Evolutionary conservation across 306 rosid genomes (phyloP).

Genomic region (Glycine latifolia): DNA sequence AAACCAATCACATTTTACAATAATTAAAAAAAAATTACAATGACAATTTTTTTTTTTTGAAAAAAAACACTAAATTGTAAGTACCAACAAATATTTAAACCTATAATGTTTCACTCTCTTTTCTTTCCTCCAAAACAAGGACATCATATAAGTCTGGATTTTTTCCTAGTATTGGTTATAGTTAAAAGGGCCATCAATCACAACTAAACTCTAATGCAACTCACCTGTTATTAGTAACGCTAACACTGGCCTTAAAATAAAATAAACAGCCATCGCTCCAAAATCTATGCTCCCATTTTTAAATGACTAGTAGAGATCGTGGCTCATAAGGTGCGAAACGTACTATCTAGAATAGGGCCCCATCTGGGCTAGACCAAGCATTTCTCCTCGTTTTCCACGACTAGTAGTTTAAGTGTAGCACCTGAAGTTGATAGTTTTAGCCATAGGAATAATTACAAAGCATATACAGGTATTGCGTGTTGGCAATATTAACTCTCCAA

Average conservation of each 20-base stretch:
- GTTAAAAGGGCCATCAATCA: too few relatives aligned
- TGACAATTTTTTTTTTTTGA: too few relatives aligned
- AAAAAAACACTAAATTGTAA: too few relatives aligned
- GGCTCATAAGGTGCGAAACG: neutral
- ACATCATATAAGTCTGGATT: too few relatives aligned
- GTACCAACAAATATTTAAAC: too few relatives aligned
- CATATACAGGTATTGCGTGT: neutral
- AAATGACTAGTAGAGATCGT: neutral
- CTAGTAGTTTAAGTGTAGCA: neutral
- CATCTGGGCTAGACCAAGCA: neutral
- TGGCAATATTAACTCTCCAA: neutral
- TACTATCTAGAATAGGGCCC: neutral
- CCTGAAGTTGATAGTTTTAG: neutral
- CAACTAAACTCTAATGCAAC: too few relatives aligned
- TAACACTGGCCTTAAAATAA: neutral
- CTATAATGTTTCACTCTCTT: too few relatives aligned
- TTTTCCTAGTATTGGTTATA: too few relatives aligned
- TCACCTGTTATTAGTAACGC: too few relatives aligned
- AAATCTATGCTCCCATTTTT: neutral
- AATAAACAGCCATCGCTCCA: neutral
- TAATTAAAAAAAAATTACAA: too few relatives aligned
- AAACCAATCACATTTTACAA: too few relatives aligned
- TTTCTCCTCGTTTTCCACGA: neutral
- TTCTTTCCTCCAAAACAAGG: too few relatives aligned
- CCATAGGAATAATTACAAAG: neutral